Evolutionary conservation across 371 early-diverging fungal species (phyloP).

Genomic region (Lichtheimia ramosa): DNA sequence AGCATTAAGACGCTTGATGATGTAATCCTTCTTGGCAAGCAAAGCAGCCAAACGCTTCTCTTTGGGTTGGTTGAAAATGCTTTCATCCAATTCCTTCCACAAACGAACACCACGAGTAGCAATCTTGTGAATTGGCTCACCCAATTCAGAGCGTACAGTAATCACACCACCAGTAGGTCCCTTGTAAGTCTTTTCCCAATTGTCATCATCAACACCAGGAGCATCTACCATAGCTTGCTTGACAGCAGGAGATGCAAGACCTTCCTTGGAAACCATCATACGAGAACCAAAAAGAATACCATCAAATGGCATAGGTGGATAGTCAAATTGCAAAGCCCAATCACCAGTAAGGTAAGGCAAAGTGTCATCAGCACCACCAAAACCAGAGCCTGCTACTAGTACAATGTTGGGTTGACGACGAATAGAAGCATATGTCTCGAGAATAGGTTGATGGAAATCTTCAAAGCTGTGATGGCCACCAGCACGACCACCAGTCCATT

Average conservation of each 20-base stretch:
- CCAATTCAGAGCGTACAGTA: constrained; percentile 93
- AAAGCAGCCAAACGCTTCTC: constrained; percentile 86
- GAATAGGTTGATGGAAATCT: constrained; percentile 92
- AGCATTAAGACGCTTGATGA: constrained; percentile 87
- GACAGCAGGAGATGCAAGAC: constrained; percentile 78
- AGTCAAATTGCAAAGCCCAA: constrained; percentile 83
- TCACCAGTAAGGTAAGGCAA: constrained; percentile 95
- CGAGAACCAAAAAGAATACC: constrained; percentile 93
- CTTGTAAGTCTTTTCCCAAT: constrained; percentile 94
- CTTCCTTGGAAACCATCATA: constrained; percentile 95
- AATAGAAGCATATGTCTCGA: constrained; percentile 91
- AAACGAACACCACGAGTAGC: constrained; percentile 93
- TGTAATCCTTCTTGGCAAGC: constrained; percentile 87
- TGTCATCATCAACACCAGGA: constrained; percentile 83
- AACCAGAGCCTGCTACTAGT: constrained; percentile 91
- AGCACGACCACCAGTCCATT: constrained; percentile 98
- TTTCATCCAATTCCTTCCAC: constrained; percentile 96
- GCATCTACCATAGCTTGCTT: constrained; percentile 92
- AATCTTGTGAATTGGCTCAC: constrained; percentile 97
- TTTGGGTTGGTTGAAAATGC: constrained; percentile 84
- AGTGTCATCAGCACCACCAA: constrained; percentile 90
- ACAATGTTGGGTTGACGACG: constrained; percentile 86
- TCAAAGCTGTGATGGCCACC: constrained; percentile 98
- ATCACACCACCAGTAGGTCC: constrained; percentile 90
- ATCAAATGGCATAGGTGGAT: constrained; percentile 96